Evolutionary conservation across 345 rosid genomes (phyloP).

Genomic region (Orychophragmus violaceus): DNA sequence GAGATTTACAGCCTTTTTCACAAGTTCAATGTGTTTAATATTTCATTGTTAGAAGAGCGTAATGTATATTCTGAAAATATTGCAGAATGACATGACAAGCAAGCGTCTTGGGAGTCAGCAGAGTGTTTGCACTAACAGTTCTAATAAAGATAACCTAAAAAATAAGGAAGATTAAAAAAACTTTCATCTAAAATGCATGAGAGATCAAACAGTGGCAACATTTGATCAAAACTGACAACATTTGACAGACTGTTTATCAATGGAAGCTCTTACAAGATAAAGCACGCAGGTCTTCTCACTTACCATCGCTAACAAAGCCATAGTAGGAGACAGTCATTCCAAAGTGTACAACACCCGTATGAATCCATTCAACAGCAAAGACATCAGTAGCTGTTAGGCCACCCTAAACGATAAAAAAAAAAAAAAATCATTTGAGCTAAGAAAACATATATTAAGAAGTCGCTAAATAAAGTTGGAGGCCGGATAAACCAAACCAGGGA

Average conservation of each 20-base stretch:
- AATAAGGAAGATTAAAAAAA: no score
- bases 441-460: neutral
- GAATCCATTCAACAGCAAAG: conserved; percentile 95
- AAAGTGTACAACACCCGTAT: conserved; percentile 71
- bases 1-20: neutral
- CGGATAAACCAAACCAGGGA: neutral
- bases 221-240: conserved; percentile 1
- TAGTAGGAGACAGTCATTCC: conserved; percentile 95
- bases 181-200: neutral
- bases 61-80: neutral
- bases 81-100: neutral
- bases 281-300: conserved; percentile 20
- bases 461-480: neutral
- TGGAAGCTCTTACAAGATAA: neutral
- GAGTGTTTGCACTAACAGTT: neutral
- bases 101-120: neutral
- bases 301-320: conserved; percentile 98
- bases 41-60: neutral
- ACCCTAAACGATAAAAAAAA: conserved; percentile 60
- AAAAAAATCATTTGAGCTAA: conserved; percentile 1
- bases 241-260: neutral
- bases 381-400: conserved; percentile 98
- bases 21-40: no score
- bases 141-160: neutral
- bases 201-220: conserved; percentile 5